Evolutionary conservation across 768 basidiomycete species (phyloP), one percentile per base, ranked within the genome.

Genomic region (Pleurotus giganteus): DNA sequence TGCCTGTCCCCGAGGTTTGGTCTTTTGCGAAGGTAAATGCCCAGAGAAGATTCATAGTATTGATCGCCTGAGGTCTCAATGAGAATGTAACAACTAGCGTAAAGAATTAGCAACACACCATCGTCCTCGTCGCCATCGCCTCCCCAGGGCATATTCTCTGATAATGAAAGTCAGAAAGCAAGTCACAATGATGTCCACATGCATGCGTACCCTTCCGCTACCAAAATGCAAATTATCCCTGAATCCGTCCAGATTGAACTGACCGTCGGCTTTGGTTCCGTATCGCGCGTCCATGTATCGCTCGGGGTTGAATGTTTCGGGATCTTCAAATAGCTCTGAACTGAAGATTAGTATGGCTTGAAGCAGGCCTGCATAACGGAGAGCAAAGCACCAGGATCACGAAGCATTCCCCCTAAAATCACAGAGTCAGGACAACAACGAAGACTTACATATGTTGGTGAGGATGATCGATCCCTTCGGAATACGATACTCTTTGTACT

Each of bases 381-480:
- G 43, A 44, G 11, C 7, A 9, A 29, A 17, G 2, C 9, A 32
- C 47, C 2, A 11, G 47, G 47, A 49, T 49, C 47, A 31, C 32
- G 47, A 19, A 17, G 32, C 13, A 49, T 49, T 15, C n/a, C 47
- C 47, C 47, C 47, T 49, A 17, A 32, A 31, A 31, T 28, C 23
- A 34, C 50, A 52, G 19, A 11, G 43, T 11, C 13, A 45, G 8
- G 4, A 49, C 28, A n/a, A 7, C 26, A 27, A 21, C 55, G 59
- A 1, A 24, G 54, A 70, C 73, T 47, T 4, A 28, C 72, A 75
- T 15, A 64, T 58, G 26, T 75, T 75, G 19, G 65, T 60, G 27
- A 72, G 28, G 13, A 74, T 60, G 1, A 71, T 34, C 4, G 74
- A 56, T 55, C 72, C 73, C 55, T 69, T 66, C 7, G 58, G 58